Base-by-base conservation (phyloP, 768 basidiomycete species). In the Asterophora lycoperdoides region DNA sequence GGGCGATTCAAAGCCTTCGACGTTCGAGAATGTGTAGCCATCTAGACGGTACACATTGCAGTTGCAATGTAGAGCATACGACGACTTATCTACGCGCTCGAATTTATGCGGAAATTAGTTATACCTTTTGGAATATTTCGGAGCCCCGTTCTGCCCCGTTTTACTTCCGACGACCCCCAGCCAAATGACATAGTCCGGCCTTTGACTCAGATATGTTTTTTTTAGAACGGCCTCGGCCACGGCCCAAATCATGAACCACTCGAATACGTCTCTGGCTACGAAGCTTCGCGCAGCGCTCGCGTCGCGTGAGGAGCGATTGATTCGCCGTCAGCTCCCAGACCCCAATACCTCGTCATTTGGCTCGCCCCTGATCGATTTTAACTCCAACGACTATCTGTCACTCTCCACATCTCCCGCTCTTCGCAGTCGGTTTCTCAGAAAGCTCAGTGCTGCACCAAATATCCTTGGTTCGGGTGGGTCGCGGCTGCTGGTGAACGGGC, bases 321-420 rank as follows among this genome's bases (percentile, higher is more conserved):
- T 89, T 60, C 75, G 82, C n/a, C 79, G 89, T 34, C 71, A 77
- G 18, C 78, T 93, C 1, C 86, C 88, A 4, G 71, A 80, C 48
- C 76, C 77, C 0, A 64, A 65, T 36, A 65, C 75, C 15, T 63
- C 76, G 29, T 64, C 69, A 5, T 64, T 70, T 5, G 56, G 65
- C 15, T 41, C 65, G 11, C 53, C 61, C 46, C 54, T 73, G 18
- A 68, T 76, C 45, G 89, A 93, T 61, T 91, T 92, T 64, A 86
- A 77, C n/a, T 88, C 91, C 2, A 96, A 95, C 65, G 92, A 96
- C 66, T 96, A 94, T 67, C 85, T 96, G 45, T 92, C 91, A 0
- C 75, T 96, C 19, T 72, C 92, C 1, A 64, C 70, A 15, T 89
- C 83, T 2, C 57, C 73, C 1, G 52, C 56, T 15, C 74, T 93